Conservation (phyloP, 2,329 filamentous ascomycete species). For the Malbranchea zuffiana region DNA sequence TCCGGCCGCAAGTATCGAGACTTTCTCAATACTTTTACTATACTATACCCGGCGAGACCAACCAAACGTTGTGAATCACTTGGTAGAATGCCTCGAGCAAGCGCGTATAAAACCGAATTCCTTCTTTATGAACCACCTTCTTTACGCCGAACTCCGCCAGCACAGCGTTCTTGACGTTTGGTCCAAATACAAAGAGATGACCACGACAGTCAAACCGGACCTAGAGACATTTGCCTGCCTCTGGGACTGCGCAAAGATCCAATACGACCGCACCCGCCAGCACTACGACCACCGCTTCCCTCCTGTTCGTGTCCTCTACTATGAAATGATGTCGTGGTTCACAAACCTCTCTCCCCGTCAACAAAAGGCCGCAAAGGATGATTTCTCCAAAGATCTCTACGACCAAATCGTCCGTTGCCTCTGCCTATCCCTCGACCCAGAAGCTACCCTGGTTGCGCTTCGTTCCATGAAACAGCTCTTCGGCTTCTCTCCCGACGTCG, state of each 20-base stretch:
- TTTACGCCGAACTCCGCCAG: slow-evolving; percentile 54
- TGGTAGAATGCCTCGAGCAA: slow-evolving; percentile 52
- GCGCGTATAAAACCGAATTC: slow-evolving; percentile 58
- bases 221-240: slow-evolving; percentile 58
- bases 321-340: slow-evolving; percentile 41
- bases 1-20: slow-evolving; percentile 60
- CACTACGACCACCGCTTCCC: slow-evolving; percentile 40
- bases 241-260: slow-evolving; percentile 45
- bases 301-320: slow-evolving; percentile 36
- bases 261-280: slow-evolving; percentile 38
- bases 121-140: slow-evolving; percentile 69
- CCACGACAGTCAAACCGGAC: slow-evolving; percentile 48
- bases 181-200: slow-evolving; percentile 46
- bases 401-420: slow-evolving; percentile 44
- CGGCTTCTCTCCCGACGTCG: slow-evolving; percentile 36
- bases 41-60: slow-evolving; percentile 57
- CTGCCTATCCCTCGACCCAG: slow-evolving; percentile 39
- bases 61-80: slow-evolving; percentile 45
- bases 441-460: slow-evolving; percentile 41
- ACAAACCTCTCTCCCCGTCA: slow-evolving; percentile 23
- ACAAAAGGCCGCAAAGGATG: slow-evolving; percentile 22
- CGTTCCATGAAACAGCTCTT: slow-evolving; percentile 37
- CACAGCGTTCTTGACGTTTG: slow-evolving; percentile 46
- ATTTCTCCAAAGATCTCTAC: slow-evolving; percentile 41
- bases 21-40: slow-evolving; percentile 62